Conservation (phyloP, 2,329 filamentous ascomycete genomes). For the Diaporthe capsici region DNA sequence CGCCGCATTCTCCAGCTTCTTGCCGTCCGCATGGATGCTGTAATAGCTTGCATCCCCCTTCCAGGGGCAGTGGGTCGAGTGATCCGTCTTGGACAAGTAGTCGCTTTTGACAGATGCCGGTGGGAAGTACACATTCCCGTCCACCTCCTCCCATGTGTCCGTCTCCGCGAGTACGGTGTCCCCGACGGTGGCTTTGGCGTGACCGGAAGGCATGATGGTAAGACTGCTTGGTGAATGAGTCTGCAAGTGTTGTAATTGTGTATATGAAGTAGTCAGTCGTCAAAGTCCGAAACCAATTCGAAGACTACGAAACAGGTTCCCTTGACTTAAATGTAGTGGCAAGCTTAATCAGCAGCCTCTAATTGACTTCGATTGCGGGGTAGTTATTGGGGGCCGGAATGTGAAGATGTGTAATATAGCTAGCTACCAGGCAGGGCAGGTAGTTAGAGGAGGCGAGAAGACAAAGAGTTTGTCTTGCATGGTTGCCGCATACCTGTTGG, state of each 20-base stretch:
- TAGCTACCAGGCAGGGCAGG: not conserved
- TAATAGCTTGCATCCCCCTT: conserved; percentile 72
- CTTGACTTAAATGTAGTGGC: not conserved
- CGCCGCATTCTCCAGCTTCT: conserved; percentile 65
- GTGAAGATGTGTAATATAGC: not conserved
- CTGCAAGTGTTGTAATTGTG: not conserved
- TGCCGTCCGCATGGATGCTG: conserved; percentile 63
- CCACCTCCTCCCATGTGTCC: conserved; percentile 66
- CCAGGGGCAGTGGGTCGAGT: conserved; percentile 67
- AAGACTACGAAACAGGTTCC: not conserved
- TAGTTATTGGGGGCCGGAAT: not conserved
- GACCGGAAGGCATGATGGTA: conserved; percentile 41
- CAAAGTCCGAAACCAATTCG: too few species aligned
- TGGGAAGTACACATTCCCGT: conserved; percentile 72
- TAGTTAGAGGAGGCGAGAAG: not conserved
- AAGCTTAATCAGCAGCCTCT: not conserved
- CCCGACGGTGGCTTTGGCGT: conserved; percentile 61
- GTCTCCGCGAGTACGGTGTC: conserved; percentile 65
- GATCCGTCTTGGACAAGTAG: conserved; percentile 60
- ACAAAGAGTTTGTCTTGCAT: not conserved
- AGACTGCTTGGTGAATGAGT: not conserved
- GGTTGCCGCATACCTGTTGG: not conserved
- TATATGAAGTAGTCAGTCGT: not conserved
- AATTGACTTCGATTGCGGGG: conserved; percentile 1
- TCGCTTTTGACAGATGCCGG: conserved; percentile 60